Evolutionary conservation across 805 yeast species (phyloP).

Genomic region (Metschnikowia lunata): DNA sequence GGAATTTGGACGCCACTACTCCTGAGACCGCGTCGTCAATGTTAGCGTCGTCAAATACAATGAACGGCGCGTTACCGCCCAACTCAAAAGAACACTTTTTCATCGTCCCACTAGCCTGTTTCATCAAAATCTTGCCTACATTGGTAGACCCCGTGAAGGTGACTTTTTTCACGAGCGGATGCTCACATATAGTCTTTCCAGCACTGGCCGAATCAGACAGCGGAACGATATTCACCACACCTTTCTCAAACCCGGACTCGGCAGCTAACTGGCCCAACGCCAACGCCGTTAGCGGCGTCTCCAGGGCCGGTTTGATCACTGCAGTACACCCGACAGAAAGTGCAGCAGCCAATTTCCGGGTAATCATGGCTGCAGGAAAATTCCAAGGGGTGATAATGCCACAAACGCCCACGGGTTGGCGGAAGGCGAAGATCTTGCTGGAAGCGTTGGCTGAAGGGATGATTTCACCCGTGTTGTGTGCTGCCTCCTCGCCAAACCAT

Average conservation of each 20-base stretch:
- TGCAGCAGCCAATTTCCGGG: constrained; percentile 72
- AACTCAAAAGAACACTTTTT: constrained; percentile 19
- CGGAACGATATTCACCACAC: constrained; percentile 58
- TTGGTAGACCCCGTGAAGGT: constrained; percentile 20
- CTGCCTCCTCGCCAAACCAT: constrained; percentile 87
- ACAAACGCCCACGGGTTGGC: constrained; percentile 79
- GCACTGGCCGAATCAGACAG: constrained; percentile 42
- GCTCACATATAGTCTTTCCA: constrained; percentile 51
- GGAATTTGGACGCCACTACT: constrained; percentile 17
- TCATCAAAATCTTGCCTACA: constrained; percentile 20
- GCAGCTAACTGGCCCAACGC: constrained; percentile 59
- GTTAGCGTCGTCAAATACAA: constrained; percentile 19
- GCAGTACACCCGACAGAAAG: constrained; percentile 77
- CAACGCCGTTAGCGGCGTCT: constrained; percentile 70
- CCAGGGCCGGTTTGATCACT: constrained; percentile 72
- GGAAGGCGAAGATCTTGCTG: constrained; percentile 51
- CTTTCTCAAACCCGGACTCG: constrained; percentile 69
- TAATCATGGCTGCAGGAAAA: constrained; percentile 76
- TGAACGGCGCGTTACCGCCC: constrained; percentile 22
- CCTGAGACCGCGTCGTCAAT: constrained; percentile 19
- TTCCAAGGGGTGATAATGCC: constrained; percentile 84
- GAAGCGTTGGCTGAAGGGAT: constrained; percentile 50
- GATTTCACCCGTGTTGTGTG: constrained; percentile 62
- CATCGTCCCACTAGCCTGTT: constrained; percentile 15
- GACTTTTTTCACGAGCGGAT: constrained; percentile 21